These are phyloP conservation scores for Agaricales sp. DNA, from an alignment of 1,284 basidiomycete genomes.

Conservation along the genomic window DNA sequence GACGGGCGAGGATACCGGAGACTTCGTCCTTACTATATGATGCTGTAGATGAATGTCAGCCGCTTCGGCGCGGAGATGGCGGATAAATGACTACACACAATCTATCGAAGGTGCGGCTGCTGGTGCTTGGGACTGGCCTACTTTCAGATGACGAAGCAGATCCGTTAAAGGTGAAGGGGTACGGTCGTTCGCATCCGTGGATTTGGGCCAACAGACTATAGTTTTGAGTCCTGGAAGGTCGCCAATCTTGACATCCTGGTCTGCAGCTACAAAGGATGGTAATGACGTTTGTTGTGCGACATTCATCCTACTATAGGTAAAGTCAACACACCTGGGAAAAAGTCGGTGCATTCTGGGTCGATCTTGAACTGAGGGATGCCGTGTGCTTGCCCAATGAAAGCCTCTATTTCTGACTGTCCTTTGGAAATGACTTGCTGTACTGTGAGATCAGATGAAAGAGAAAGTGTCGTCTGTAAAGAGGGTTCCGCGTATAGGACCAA, in stretches of 20 bases:
- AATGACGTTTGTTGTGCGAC: too few relatives aligned
- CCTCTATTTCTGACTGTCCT: constrained; percentile 1
- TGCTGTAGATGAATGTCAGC: background rate
- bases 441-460: background rate
- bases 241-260: background rate
- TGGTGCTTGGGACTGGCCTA: background rate
- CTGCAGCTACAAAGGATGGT: background rate
- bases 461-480: background rate
- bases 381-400: background rate
- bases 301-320: background rate
- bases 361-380: constrained; percentile 1
- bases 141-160: background rate
- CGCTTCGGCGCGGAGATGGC: background rate
- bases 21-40: background rate
- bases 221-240: background rate
- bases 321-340: background rate
- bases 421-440: background rate
- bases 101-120: background rate
- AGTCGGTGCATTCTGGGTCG: constrained; percentile 1
- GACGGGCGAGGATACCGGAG: background rate
- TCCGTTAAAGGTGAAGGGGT: constrained; percentile 1
- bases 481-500: background rate
- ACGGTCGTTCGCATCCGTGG: background rate
- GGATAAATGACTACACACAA: background rate
- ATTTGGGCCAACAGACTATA: background rate